Base-by-base conservation (phyloP, 352 stramenopile species). In the Pythium volutum region DNA sequence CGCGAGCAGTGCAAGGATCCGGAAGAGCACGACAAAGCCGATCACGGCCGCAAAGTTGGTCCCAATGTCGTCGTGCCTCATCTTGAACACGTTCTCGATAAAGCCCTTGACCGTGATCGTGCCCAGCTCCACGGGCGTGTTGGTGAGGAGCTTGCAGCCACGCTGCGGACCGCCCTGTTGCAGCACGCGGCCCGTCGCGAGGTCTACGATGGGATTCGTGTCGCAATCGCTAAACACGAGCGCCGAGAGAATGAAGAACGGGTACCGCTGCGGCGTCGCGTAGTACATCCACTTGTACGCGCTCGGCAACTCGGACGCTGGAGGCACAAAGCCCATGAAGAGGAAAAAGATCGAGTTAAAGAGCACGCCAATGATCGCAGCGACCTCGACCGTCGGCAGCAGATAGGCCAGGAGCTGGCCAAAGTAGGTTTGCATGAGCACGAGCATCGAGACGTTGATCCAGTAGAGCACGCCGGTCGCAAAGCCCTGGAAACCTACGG, bases 331-430 rank as follows among this genome's bases (percentile, higher is more conserved):
- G 14, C 77, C 77, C 36, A 66, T 66, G 54, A 82, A 84, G 11
- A 82, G 43, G 25, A 77, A 69, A 31, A 77, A 77, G 36, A 81
- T 29, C 42, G 75, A 72, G 49, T 79, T 74, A 16, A 81, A 9
- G 14, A 78, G 41, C 23, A 69, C 55, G 20, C 64, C 67, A 10
- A 64, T 63, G 53, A 78, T 42, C n/a, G 56, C 56, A 0, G 76
- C 76, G 31, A 73, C 51, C n/a, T 76, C 56, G 22, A 77, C 49
- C 20, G 56, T 67, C 14, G 76, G 77, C 33, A 84, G 15, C 6
- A 60, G 43, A 15, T 73, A 70, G 49, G 84, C 76, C 23, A 93
- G 73, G 36, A 87, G 79, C 62, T 96, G 80, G n/a, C 76, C 77
- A 27, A 88, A 70, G 66, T 80, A 90, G 10, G 77, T 88, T 25